Conservation (phyloP, 1,284 basidiomycete genomes). For the Tilletia setariae region DNA sequence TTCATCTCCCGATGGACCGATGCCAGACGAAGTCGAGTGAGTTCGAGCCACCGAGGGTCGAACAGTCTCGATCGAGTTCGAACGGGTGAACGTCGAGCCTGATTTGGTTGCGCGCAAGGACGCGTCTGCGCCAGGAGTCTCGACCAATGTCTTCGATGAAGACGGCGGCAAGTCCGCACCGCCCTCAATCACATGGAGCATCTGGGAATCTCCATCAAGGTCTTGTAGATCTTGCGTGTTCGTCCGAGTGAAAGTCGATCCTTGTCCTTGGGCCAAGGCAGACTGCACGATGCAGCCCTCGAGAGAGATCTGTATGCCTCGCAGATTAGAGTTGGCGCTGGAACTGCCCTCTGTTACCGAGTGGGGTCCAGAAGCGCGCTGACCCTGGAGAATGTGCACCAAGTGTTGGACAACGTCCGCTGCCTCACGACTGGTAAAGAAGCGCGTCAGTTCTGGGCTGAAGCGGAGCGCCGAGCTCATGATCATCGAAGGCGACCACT, state of each 20-base stretch:
- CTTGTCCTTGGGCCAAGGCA: background rate
- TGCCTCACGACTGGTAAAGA: constrained; percentile 40
- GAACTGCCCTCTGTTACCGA: background rate
- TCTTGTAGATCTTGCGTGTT: constrained; percentile 1
- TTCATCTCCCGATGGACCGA: background rate
- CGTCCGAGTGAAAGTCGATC: background rate
- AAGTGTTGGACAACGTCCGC: constrained; percentile 30
- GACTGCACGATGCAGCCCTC: constrained; percentile 8
- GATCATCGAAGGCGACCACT: constrained; percentile 24
- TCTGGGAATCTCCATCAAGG: constrained; percentile 2
- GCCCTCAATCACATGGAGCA: background rate
- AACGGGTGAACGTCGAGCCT: background rate
- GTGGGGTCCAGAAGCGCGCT: constrained; percentile 16
- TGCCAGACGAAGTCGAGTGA: background rate
- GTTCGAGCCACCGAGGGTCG: background rate
- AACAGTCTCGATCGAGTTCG: background rate
- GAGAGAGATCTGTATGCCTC: constrained; percentile 5
- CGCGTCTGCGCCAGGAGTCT: background rate
- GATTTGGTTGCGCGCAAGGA: no score
- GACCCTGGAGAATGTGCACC: constrained; percentile 26
- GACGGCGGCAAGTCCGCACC: background rate
- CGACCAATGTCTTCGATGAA: background rate
- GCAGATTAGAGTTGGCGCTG: background rate
- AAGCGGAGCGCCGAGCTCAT: constrained; percentile 25
- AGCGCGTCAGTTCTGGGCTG: constrained; percentile 50